Evolutionary conservation across 306 rosid species (phyloP).

Genomic region (Sphenostylis stenocarpa): DNA sequence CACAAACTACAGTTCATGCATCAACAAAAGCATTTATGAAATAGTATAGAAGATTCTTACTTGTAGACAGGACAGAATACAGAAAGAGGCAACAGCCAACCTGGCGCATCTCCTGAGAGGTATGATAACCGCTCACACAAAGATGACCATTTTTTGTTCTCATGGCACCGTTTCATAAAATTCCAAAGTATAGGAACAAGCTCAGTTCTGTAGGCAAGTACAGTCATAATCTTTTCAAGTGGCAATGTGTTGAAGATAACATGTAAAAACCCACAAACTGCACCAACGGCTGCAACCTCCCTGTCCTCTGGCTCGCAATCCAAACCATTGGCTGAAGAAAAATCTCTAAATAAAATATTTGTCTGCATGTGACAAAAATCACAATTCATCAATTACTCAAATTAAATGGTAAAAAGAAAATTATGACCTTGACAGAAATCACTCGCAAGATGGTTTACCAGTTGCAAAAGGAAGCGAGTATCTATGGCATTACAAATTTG

Average conservation of each 20-base stretch:
- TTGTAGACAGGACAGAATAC: constrained; percentile 98
- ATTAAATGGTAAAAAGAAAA: constrained; percentile 1
- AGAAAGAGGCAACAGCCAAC: constrained; percentile 93
- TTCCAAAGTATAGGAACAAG: constrained; percentile 94
- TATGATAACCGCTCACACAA: constrained; percentile 70
- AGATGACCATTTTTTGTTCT: constrained; percentile 78
- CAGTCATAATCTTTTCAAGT: constrained; percentile 87
- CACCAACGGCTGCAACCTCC: constrained; percentile 89
- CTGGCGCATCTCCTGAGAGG: constrained; percentile 90
- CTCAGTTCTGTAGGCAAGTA: constrained; percentile 91
- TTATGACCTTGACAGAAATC: background rate
- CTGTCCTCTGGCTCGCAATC: constrained; percentile 59
- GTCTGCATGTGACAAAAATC: constrained; percentile 53
- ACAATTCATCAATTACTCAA: constrained; percentile 28
- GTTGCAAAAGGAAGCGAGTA: constrained; percentile 80
- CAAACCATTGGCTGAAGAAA: constrained; percentile 52
- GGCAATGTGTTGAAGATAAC: constrained; percentile 83
- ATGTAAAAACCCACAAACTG: constrained; percentile 85
- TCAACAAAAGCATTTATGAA: constrained; percentile 16
- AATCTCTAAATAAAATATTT: constrained; percentile 73
- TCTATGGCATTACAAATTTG: constrained; percentile 82
- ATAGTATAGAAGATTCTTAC: constrained; percentile 46
- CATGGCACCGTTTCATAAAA: constrained; percentile 90
- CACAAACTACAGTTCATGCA: constrained; percentile 10
- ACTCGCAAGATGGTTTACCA: constrained; percentile 53